Evolutionary conservation across 176 grass and related monocot genomes (phyloP).

Genomic region (Themeda triandra): DNA sequence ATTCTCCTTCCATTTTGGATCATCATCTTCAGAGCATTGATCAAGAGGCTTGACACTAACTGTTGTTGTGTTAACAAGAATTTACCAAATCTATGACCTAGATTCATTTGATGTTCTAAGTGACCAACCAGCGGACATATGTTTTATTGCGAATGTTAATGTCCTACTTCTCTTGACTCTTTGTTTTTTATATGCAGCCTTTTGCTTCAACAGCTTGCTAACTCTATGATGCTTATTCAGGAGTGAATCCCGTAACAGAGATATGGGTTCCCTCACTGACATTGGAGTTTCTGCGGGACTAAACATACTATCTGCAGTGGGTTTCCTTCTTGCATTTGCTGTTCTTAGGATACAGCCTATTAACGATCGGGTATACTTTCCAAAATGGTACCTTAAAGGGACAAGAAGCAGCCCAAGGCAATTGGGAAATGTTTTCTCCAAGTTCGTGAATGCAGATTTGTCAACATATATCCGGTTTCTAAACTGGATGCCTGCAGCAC

Average conservation of each 20-base stretch:
- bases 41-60: background rate
- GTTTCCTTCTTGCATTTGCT: slow-evolving; percentile 81
- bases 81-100: background rate
- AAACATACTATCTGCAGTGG: slow-evolving; percentile 75
- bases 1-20: background rate
- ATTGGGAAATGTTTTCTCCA: slow-evolving; percentile 46
- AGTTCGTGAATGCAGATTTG: slow-evolving; percentile 79
- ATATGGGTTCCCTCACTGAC: slow-evolving; percentile 73
- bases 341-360: slow-evolving; percentile 79
- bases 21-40: background rate
- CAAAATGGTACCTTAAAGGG: slow-evolving; percentile 93
- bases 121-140: background rate
- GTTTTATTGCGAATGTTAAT: background rate
- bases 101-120: background rate
- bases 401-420: slow-evolving; percentile 76
- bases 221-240: background rate
- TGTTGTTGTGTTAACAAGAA: background rate
- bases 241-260: slow-evolving; percentile 26
- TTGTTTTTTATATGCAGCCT: slow-evolving; percentile 21
- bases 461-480: slow-evolving; percentile 81
- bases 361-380: slow-evolving; percentile 93
- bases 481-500: slow-evolving; percentile 93
- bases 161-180: background rate
- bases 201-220: background rate
- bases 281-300: slow-evolving; percentile 67